Evolutionary conservation across 805 yeast species (phyloP), one percentile per base, ranked within the genome.

Genomic region (Wickerhamiella australiensis): DNA sequence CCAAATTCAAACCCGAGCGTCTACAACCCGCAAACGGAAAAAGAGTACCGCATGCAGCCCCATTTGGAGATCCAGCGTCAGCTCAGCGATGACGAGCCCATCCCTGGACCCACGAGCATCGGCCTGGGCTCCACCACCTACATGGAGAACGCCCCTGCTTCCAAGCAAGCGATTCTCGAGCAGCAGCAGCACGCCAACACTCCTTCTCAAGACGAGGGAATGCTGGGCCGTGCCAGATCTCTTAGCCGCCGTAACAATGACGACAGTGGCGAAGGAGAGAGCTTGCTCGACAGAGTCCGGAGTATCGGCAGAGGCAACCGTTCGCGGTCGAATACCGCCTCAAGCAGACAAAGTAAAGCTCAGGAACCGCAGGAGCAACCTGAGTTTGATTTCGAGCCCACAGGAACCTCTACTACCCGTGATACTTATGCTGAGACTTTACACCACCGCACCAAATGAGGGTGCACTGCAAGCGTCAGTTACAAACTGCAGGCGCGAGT

Each of bases 121-220:
- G 98, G 98, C 1, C 72, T 92, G 40, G 98, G 98, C 2, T 77
- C 90, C 1, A 76, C 95, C 1, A 90, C 98, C 0, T 90, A 90
- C 62, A 64, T 90, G 53, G 96, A 92, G 65, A 97, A 98, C 37
- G 92, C 97, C 0, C 97, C 97, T 11, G 98, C 96, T 3, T 66
- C 81, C 49, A 64, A 66, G 23, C 62, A 63, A 13, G 76, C 75
- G 18, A 65, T 65, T 33, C 43, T 56, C 53, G 49, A 46, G 43
- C 43, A 46, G 29, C 42, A 35, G 18, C 29, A 45, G 11, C 20
- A 35, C 15, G 22, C 22, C 9, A 23, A 23, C 17, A 20, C 5
- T 7, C 23, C 29, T 9, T 38, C 29, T n/a, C 40, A 18, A 6
- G 42, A 25, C n/a, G 49, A 37, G 37, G 43, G 43, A 2, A 15